phyloP scores from a whole-genome alignment of 169 alveolate species.

The Plasmodium berghei region DNA sequence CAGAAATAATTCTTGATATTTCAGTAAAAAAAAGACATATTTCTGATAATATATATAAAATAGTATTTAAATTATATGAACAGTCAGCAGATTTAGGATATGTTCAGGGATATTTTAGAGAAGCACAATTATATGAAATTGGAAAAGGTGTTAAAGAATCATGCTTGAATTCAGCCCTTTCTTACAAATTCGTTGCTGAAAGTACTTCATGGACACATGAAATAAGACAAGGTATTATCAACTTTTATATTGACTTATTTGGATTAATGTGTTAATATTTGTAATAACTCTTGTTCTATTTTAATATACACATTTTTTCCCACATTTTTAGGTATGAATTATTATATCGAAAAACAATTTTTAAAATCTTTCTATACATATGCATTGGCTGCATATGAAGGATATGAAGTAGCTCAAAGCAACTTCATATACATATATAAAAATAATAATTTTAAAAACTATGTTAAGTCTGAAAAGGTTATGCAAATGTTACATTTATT shows the following conservation, averaged over 20 bases:
- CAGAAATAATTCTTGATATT: slow-evolving; percentile 70
- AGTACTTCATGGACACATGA: slow-evolving; percentile 61
- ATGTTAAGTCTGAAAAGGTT: slow-evolving; percentile 28
- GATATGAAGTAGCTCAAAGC: slow-evolving; percentile 80
- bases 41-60: slow-evolving; percentile 33
- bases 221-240: slow-evolving; percentile 42
- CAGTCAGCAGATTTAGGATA: slow-evolving; percentile 75
- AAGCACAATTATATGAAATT: slow-evolving; percentile 74
- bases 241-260: neutral
- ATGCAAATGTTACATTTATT: slow-evolving; percentile 53
- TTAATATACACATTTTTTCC: neutral
- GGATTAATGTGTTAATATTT: too few species aligned
- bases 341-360: slow-evolving; percentile 73
- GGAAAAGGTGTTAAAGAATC: slow-evolving; percentile 73
- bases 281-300: too few species aligned
- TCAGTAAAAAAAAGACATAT: slow-evolving; percentile 31
- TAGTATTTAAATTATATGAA: slow-evolving; percentile 69
- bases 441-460: slow-evolving; percentile 18
- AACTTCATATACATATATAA: slow-evolving; percentile 72
- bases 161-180: slow-evolving; percentile 65
- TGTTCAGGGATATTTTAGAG: slow-evolving; percentile 74
- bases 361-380: slow-evolving; percentile 76
- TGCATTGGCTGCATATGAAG: slow-evolving; percentile 81
- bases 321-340: slow-evolving; percentile 27
- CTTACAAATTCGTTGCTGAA: slow-evolving; percentile 71